phyloP scores from a whole-genome alignment of 495 filamentous ascomycete species.

The Lasiosphaeria miniovina region DNA sequence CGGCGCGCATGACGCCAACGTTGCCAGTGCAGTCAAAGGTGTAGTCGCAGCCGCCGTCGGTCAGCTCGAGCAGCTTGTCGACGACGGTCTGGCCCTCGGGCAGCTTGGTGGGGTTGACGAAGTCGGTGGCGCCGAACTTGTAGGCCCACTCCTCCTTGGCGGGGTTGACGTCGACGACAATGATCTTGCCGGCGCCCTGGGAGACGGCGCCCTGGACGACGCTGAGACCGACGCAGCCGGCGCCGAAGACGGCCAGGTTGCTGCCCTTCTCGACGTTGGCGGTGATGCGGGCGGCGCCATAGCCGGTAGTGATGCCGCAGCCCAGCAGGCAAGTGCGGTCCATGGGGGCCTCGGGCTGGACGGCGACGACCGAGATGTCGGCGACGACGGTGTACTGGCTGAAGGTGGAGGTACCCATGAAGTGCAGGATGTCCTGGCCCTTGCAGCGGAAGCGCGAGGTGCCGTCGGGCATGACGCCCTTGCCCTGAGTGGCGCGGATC shows the following conservation, averaged over 20 bases:
- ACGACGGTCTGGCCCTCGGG: constrained; percentile 72
- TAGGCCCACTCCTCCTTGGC: constrained; percentile 84
- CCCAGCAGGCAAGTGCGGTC: constrained; percentile 94
- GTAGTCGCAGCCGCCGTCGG: constrained; percentile 98
- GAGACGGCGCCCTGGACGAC: constrained; percentile 94
- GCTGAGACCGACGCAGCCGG: constrained; percentile 90
- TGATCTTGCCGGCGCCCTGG: constrained; percentile 83
- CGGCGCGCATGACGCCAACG: constrained; percentile 91
- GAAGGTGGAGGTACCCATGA: constrained; percentile 99
- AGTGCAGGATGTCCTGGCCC: constrained; percentile 91
- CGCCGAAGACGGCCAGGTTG: constrained; percentile 92
- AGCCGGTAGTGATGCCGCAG: constrained; percentile 97
- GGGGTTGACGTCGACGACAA: constrained; percentile 93
- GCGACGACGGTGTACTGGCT: constrained; percentile 98
- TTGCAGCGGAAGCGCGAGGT: constrained; percentile 93
- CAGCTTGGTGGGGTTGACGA: constrained; percentile 87
- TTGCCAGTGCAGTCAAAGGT: constrained; percentile 99
- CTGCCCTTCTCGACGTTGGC: constrained; percentile 86
- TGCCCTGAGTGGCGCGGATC: constrained; percentile 94
- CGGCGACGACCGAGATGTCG: constrained; percentile 95
- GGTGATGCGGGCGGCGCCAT: constrained; percentile 91
- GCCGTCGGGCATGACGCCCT: constrained; percentile 96
- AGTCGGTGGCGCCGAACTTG: constrained; percentile 96
- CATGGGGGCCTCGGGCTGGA: constrained; percentile 87
- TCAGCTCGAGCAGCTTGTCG: constrained; percentile 93